A percentile compares a stretch with the other conserved stretches of the same genome.
phyloP scores from a whole-genome alignment of 2,329 filamentous ascomycete species.

The Bipolaris victoriae region DNA sequence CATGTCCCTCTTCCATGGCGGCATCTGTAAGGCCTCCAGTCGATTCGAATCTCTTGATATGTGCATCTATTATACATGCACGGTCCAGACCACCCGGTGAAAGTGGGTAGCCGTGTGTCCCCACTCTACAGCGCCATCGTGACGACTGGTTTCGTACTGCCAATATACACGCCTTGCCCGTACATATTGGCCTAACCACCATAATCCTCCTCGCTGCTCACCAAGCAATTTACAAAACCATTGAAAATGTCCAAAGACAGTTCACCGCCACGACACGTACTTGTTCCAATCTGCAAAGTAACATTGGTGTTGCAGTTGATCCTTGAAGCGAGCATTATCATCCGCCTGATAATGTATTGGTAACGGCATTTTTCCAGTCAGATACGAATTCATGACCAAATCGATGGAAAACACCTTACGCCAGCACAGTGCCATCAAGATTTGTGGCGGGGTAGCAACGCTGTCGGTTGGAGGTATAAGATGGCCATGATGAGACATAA shows the following conservation, averaged over 20 bases:
- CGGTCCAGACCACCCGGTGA: too few species aligned
- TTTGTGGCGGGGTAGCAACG: background rate
- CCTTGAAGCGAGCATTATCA: background rate
- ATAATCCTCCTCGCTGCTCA: background rate
- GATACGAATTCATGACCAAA: background rate
- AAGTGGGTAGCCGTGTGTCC: too few species aligned
- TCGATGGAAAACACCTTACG: background rate
- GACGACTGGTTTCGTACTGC: constrained; percentile 1
- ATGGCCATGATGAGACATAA: background rate
- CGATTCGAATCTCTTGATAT: background rate
- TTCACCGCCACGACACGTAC: constrained; percentile 8
- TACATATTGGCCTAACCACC: constrained; percentile 10
- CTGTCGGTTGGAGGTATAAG: background rate
- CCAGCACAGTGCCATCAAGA: background rate
- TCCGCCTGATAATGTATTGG: constrained; percentile 5
- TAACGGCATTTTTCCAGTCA: background rate
- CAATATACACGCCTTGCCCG: constrained; percentile 4
- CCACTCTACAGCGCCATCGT: too few species aligned
- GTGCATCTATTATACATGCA: background rate
- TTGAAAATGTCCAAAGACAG: constrained; percentile 19
- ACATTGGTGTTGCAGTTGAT: constrained; percentile 1
- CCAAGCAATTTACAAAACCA: constrained; percentile 21
- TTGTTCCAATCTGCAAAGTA: constrained; percentile 13
- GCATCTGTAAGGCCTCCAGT: background rate
- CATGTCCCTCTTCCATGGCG: background rate